Percentiles rank a stretch among this genome's conserved stretches.
Conservation (phyloP, 2,329 filamentous ascomycete species). For the Botrytis pseudocinerea region DNA sequence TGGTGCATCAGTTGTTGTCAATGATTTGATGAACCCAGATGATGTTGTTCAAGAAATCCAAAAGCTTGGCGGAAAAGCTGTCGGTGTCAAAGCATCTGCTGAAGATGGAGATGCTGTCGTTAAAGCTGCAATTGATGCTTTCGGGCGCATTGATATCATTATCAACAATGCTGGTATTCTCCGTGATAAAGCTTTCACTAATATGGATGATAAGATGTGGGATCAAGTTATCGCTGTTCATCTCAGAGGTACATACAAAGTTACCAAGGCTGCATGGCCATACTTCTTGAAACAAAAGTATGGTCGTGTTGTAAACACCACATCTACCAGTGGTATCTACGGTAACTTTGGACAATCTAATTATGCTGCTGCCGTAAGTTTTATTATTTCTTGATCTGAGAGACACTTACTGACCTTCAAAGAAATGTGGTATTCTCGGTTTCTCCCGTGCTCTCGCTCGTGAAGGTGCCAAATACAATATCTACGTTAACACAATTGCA, state of each 20-base stretch:
- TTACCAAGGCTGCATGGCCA: slow-evolving; percentile 96
- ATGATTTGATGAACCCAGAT: slow-evolving; percentile 92
- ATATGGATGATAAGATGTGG: slow-evolving; percentile 96
- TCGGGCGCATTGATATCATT: slow-evolving; percentile 89
- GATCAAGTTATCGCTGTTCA: slow-evolving; percentile 91
- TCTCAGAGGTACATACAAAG: slow-evolving; percentile 91
- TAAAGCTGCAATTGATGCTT: slow-evolving; percentile 90
- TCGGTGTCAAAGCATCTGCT: slow-evolving; percentile 89
- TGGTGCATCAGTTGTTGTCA: slow-evolving; percentile 86
- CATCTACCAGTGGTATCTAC: slow-evolving; percentile 95
- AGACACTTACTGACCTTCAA: slow-evolving; percentile 22
- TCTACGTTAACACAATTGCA: slow-evolving; percentile 96
- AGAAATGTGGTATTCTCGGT: slow-evolving; percentile 91
- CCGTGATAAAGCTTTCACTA: slow-evolving; percentile 94
- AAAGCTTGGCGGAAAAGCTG: slow-evolving; percentile 83
- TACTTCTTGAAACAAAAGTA: slow-evolving; percentile 99
- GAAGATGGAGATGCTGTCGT: slow-evolving; percentile 90
- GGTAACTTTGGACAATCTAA: slow-evolving; percentile 99
- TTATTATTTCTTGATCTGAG: neutral
- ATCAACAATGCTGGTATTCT: slow-evolving; percentile 99
- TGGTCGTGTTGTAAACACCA: slow-evolving; percentile 93
- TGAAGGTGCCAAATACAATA: slow-evolving; percentile 96
- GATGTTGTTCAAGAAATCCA: slow-evolving; percentile 89
- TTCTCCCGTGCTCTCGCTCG: slow-evolving; percentile 91
- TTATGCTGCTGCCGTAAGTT: slow-evolving; percentile 81